phyloP scores from a whole-genome alignment of 139 green algal species.

The Chlorella sp. region DNA sequence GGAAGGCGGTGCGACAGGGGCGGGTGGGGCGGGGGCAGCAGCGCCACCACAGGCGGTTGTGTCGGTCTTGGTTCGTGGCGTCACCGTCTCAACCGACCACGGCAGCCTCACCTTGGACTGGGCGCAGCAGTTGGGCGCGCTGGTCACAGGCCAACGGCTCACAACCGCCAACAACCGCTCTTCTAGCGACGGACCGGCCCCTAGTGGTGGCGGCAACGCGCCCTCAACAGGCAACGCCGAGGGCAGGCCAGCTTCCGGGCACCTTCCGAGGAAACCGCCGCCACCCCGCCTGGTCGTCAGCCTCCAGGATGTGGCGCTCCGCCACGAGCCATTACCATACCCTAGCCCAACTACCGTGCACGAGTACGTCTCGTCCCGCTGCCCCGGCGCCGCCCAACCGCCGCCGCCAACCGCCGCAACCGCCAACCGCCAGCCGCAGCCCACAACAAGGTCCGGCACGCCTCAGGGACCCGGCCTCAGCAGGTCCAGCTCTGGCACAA shows the following conservation, averaged over 20 bases:
- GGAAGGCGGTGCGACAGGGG: neutral
- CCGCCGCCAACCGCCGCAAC: neutral
- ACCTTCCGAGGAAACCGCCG: too few species aligned
- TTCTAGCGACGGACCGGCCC: neutral
- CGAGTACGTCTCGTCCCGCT: neutral
- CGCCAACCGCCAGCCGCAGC: too few species aligned
- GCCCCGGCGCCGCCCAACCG: neutral
- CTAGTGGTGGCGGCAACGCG: neutral
- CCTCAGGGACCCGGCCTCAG: too few species aligned
- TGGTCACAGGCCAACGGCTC: neutral
- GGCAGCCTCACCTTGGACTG: slow-evolving; percentile 26
- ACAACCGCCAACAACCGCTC: neutral
- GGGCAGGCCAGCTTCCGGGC: too few species aligned
- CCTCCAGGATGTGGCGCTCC: slow-evolving; percentile 23
- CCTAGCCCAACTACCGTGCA: neutral
- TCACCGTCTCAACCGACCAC: slow-evolving; percentile 33
- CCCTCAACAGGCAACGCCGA: too few species aligned
- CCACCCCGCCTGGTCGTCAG: slow-evolving; percentile 3
- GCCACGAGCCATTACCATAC: slow-evolving; percentile 32
- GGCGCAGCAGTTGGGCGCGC: slow-evolving; percentile 15
- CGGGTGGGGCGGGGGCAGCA: too few species aligned
- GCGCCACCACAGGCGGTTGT: neutral
- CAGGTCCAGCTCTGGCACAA: too few species aligned
- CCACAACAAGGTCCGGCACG: too few species aligned
- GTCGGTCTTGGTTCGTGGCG: slow-evolving; percentile 25